These are phyloP conservation scores for Lachnellula willkommii DNA, from an alignment of 2,329 filamentous ascomycete species.

Conservation along the genomic window DNA sequence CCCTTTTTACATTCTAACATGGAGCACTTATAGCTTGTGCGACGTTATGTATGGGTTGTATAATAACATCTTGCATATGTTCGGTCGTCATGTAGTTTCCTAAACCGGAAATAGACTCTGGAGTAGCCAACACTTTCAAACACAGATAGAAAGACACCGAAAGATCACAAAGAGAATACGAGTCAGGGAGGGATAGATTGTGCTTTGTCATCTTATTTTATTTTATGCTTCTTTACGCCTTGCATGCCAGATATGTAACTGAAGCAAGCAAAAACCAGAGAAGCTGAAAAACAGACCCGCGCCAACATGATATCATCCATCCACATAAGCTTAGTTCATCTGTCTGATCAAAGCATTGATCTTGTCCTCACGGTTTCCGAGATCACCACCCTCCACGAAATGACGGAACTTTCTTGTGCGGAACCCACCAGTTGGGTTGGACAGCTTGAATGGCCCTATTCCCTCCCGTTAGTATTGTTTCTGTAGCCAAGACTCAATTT, in stretches of 20 bases:
- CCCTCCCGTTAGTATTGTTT: too few species aligned
- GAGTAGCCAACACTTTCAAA: too few species aligned
- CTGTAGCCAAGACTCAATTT: too few species aligned
- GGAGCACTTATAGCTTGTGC: too few species aligned
- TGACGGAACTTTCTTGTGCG: constrained; percentile 75
- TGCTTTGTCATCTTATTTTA: constrained; percentile 12
- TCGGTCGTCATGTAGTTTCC: too few species aligned
- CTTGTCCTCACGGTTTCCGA: constrained; percentile 94
- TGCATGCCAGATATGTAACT: constrained; percentile 16
- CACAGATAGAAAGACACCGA: too few species aligned
- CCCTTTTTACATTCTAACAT: too few species aligned
- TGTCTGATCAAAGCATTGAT: constrained; percentile 95
- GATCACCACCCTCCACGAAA: constrained; percentile 69
- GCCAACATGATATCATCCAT: constrained; percentile 6
- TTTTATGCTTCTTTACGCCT: constrained; percentile 24
- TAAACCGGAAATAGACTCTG: too few species aligned
- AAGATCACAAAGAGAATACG: constrained; percentile 1
- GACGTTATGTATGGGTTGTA: too few species aligned
- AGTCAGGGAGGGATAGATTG: neutral
- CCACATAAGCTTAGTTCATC: constrained; percentile 73
- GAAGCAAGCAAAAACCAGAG: constrained; percentile 12
- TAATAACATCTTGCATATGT: too few species aligned
- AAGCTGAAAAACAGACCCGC: constrained; percentile 4
- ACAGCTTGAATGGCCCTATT: constrained; percentile 92
- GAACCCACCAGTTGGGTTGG: constrained; percentile 97